These are phyloP conservation scores for Eucalyptus melliodora DNA, from an alignment of 345 rosid species.

Conservation along the genomic window DNA sequence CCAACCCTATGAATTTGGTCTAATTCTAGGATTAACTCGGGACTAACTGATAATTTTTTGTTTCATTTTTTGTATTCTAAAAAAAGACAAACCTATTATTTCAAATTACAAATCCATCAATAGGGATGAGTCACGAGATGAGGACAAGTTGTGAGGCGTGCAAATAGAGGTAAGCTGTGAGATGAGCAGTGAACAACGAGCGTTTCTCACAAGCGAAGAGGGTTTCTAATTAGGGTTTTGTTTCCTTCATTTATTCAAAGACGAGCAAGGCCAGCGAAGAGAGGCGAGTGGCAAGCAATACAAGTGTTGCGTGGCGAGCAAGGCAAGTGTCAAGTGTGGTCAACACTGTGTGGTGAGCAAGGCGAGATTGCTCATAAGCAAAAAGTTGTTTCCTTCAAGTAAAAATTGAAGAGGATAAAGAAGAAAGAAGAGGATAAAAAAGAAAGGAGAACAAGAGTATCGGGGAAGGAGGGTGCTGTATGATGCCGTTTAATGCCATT, in stretches of 20 bases:
- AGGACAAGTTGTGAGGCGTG: accelerated
- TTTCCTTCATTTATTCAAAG: accelerated
- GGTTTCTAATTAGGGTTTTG: no score
- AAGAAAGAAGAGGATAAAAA: no score
- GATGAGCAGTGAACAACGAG: accelerated
- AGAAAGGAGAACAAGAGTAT: accelerated
- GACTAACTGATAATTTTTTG: accelerated
- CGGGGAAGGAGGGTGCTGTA: accelerated
- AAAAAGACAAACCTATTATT: accelerated
- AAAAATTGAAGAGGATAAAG: no score
- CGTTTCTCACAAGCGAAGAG: accelerated
- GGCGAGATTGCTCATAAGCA: accelerated
- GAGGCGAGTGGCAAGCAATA: accelerated
- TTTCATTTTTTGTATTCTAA: no score
- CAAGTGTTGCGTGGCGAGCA: accelerated
- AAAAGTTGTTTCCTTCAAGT: no score
- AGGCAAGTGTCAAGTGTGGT: accelerated
- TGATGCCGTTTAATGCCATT: no score
- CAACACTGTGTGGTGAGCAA: accelerated
- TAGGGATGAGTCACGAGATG: accelerated
- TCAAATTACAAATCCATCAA: no score
- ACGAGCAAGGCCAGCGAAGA: accelerated
- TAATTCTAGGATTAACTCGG: accelerated
- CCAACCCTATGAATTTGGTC: no score
- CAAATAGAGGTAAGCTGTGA: accelerated